A percentile compares a stretch with the other conserved stretches of the same genome.
Conservation (phyloP, 306 rosid genomes). For the Cucumis hystrix region DNA sequence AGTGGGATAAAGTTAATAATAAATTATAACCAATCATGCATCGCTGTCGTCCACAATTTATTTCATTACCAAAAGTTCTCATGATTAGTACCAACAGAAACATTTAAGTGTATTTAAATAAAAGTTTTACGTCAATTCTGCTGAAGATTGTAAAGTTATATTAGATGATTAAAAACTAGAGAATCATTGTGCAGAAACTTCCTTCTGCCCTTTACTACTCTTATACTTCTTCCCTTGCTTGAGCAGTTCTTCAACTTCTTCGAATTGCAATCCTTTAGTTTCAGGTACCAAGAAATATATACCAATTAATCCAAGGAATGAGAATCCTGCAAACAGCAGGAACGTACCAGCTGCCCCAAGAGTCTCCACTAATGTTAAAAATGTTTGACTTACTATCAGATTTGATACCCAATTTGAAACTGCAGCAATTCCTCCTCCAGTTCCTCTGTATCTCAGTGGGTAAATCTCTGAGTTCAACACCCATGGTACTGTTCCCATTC, state of each 20-base stretch:
- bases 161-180: background rate
- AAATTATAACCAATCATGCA: background rate
- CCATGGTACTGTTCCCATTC: constrained; percentile 84
- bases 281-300: constrained; percentile 46
- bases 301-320: constrained; percentile 34
- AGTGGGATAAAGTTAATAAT: background rate
- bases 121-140: background rate
- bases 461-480: constrained; percentile 74
- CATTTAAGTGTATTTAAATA: background rate
- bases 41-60: background rate
- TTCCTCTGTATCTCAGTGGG: constrained; percentile 57
- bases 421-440: constrained; percentile 78
- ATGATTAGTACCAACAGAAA: background rate
- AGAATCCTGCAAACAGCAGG: constrained; percentile 56
- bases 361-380: constrained; percentile 40
- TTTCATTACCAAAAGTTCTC: background rate
- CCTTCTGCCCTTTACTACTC: background rate
- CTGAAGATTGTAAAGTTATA: too few relatives aligned
- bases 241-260: constrained; percentile 57
- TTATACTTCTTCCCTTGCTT: constrained; percentile 18
- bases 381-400: constrained; percentile 56
- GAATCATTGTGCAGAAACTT: background rate
- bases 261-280: constrained; percentile 52
- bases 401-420: constrained; percentile 69
- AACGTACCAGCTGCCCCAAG: constrained; percentile 58